A percentile compares a stretch with the other conserved stretches of the same genome.
Evolutionary conservation across 495 filamentous ascomycete species (phyloP).

Genomic region (Choiromyces venosus): DNA sequence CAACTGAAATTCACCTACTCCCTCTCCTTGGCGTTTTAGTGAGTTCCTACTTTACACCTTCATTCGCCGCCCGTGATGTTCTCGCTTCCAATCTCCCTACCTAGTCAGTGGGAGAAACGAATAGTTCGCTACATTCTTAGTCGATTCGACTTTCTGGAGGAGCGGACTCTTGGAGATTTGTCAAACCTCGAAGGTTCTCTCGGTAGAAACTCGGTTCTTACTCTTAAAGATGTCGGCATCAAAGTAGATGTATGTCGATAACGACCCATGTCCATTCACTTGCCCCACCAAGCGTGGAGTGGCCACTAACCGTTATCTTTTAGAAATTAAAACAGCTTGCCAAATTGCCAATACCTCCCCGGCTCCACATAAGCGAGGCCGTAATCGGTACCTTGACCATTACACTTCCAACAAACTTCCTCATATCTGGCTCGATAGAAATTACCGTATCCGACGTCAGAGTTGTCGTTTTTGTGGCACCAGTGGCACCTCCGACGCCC

Average conservation of each 20-base stretch:
- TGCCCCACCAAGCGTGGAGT: background rate
- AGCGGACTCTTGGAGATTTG: constrained; percentile 35
- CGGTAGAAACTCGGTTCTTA: constrained; percentile 30
- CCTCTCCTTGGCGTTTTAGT: background rate
- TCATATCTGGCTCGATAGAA: constrained; percentile 35
- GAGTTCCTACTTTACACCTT: background rate
- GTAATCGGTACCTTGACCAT: constrained; percentile 40
- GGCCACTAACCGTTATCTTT: constrained; percentile 1
- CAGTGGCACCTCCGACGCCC: constrained; percentile 13
- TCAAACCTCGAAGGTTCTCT: constrained; percentile 36
- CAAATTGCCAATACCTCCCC: constrained; percentile 9
- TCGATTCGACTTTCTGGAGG: constrained; percentile 36
- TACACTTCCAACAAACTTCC: constrained; percentile 39
- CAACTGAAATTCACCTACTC: constrained; percentile 1
- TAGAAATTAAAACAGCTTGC: constrained; percentile 32
- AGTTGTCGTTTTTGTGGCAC: constrained; percentile 23
- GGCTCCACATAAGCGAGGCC: constrained; percentile 30
- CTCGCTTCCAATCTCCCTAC: constrained; percentile 33
- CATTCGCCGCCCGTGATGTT: constrained; percentile 19
- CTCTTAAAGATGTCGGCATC: constrained; percentile 37
- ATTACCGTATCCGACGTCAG: constrained; percentile 33
- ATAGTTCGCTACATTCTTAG: constrained; percentile 36
- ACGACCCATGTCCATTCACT: background rate
- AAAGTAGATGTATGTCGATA: constrained; percentile 36
- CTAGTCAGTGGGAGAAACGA: constrained; percentile 39